Conservation (phyloP, 1,284 basidiomycete genomes). For the Ustilago nuda region DNA sequence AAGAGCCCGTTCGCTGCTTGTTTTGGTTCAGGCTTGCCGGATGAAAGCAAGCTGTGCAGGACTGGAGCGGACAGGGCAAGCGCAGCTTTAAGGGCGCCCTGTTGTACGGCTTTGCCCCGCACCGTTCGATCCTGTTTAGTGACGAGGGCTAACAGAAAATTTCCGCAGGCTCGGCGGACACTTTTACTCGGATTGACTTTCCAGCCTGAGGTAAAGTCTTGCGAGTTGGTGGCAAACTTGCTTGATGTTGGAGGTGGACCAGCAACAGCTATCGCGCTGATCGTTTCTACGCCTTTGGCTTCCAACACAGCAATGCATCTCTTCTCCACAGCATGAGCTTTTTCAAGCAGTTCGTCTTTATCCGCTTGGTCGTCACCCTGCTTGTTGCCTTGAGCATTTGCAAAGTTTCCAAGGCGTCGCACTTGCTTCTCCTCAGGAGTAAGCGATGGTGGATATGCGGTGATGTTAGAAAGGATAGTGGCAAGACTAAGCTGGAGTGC, state of each 20-base stretch:
- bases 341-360: conserved; percentile 36
- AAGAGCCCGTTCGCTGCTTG: conserved; percentile 4
- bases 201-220: conserved; percentile 5
- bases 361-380: conserved; percentile 17
- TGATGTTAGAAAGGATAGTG: conserved; percentile 51
- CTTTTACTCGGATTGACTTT: conserved; percentile 34
- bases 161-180: conserved; percentile 26
- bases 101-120: conserved; percentile 82
- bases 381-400: conserved; percentile 38
- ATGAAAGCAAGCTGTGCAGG: conserved; percentile 8
- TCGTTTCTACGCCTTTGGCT: conserved; percentile 44
- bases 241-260: conserved; percentile 15
- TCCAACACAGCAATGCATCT: conserved; percentile 49
- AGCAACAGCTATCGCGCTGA: conserved; percentile 41
- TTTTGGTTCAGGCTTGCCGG: background rate
- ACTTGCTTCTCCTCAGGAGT: conserved; percentile 58
- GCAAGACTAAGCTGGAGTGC: conserved; percentile 56
- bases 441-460: conserved; percentile 44
- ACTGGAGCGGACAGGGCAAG: conserved; percentile 71
- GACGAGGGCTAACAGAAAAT: conserved; percentile 38
- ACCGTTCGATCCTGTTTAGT: conserved; percentile 76
- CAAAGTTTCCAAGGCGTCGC: conserved; percentile 51
- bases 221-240: background rate
- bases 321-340: conserved; percentile 15
- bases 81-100: conserved; percentile 83